Base-by-base conservation (phyloP, 2,329 filamentous ascomycete genomes). In the Ophiostoma perfectum region DNA sequence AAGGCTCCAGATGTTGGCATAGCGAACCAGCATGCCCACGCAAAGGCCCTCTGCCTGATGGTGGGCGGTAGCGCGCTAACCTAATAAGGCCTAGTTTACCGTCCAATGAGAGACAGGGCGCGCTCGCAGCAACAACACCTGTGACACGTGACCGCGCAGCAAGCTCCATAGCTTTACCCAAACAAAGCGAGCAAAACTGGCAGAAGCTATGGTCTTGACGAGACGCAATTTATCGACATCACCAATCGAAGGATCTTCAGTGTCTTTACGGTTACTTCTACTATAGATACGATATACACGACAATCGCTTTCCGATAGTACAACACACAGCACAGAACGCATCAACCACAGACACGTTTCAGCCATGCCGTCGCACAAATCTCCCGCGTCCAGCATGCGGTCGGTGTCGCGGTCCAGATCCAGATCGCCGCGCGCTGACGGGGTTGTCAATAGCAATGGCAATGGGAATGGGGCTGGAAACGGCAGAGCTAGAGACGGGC, bases 1-100 rank as follows among this genome's bases (percentile, higher is more conserved):
- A 18, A 12, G 58, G 58, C 58, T 62, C 36, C 14, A 36, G 27
- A 38, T 41, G 27, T 27, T 63, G 60, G 39, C 60, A 41, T 62
- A 58, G 63, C 63, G 47, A 65, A 42, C n/a, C 47, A 60, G 39
- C 45, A 70, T 47, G 69, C 67, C 69, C 69, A 70, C 69, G 69
- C 69, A 70, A 70, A 45, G 64, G 38, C 52, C 44, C 60, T 67
- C 70, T 70, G 69, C 69, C 70, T 64, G 63, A n/a, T 70, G 66
- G 64, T 41, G 45, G 64, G 65, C 55, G 12, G 63, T 45, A n/a
- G 1, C 3, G 27, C 4, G 8, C 49, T 65, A 67, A 12, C 65
- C 47, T 2, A 18, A 52, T 36, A 14, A 3, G 11, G 63, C 64
- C 58, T 69, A 69, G 65, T 16, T 38, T 12, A 36, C 2, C 4